These are phyloP conservation scores for Anthracocystis setariae DNA, from an alignment of 1,284 basidiomycete species.

Conservation along the genomic window DNA sequence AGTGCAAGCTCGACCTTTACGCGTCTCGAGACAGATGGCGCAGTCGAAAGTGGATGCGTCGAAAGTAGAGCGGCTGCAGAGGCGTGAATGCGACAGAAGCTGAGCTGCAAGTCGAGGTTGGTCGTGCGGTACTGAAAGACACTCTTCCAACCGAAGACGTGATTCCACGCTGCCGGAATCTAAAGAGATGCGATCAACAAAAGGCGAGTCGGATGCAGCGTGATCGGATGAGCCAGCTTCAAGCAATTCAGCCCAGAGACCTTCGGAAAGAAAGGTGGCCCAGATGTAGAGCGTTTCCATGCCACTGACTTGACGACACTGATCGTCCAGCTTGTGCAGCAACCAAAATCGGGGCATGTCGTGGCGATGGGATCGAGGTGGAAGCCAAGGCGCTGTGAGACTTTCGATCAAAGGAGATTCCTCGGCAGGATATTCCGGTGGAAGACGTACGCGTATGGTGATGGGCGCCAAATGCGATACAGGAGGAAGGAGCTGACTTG, in stretches of 20 bases:
- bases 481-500: constrained; percentile 10
- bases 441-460: constrained; percentile 23
- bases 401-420: constrained; percentile 21
- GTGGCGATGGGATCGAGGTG: not conserved
- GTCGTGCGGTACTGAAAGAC: constrained; percentile 4
- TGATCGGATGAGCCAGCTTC: constrained; percentile 2
- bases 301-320: constrained; percentile 30
- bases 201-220: not conserved
- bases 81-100: constrained; percentile 30
- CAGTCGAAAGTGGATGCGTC: constrained; percentile 46
- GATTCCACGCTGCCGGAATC: not conserved
- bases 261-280: constrained; percentile 35
- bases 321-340: constrained; percentile 20
- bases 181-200: constrained; percentile 1
- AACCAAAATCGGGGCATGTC: constrained; percentile 14
- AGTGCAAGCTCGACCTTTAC: constrained; percentile 43
- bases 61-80: constrained; percentile 40
- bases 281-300: constrained; percentile 46
- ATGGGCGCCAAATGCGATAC: constrained; percentile 37
- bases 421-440: constrained; percentile 28
- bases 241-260: constrained; percentile 33
- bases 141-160: constrained; percentile 24
- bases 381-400: constrained; percentile 40
- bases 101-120: constrained; percentile 28
- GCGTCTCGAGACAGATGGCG: constrained; percentile 50